Evolutionary conservation across 1,284 basidiomycete species (phyloP), one percentile per base, ranked within the genome.

Genomic region (Fomitopsis pinicola): DNA sequence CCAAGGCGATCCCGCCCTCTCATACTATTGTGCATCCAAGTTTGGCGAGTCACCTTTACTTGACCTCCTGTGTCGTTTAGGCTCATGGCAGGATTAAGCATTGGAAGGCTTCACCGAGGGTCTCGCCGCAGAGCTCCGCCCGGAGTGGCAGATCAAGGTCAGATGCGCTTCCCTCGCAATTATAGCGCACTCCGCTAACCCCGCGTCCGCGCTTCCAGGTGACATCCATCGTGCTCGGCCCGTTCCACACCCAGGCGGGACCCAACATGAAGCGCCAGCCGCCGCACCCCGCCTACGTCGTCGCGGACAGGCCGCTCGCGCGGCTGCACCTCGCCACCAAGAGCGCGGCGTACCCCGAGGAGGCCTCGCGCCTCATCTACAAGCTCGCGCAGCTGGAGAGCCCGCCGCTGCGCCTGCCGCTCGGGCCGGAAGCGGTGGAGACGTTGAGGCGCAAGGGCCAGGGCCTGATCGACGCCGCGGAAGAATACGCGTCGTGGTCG

Each of bases 131-230:
- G 77, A 79, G 59, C 55, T 79, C 3, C 68, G 75, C 57, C 76
- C 77, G 1, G 69, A 61, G 5, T 79, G 78, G 78, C 77, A 78
- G 62, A 78, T 78, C 69, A 76, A 77, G 67, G 76, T 50, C 14
- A 22, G 48, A 33, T 75, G 35, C 26, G 12, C n/a, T 12, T 0
- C 12, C 35, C 6, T 33, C 15, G 10, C 7, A 22, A 58, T 1
- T 3, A 22, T n/a, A 57, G 36, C 42, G 26, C 17, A 46, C 42
- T 62, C 61, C 58, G 57, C 57, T 1, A 53, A 56, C 14, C 44
- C 44, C 0, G 59, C 55, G 0, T 55, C 62, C 15, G 59, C 63
- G 28, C 38, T 57, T 58, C 3, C 42, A 63, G 63, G 26, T 64
- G 46, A 62, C 58, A 9, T 35, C 56, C n/a, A 56, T 64, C 26